Conservation (phyloP, 495 filamentous ascomycete species). For the Tuber calosporum region DNA sequence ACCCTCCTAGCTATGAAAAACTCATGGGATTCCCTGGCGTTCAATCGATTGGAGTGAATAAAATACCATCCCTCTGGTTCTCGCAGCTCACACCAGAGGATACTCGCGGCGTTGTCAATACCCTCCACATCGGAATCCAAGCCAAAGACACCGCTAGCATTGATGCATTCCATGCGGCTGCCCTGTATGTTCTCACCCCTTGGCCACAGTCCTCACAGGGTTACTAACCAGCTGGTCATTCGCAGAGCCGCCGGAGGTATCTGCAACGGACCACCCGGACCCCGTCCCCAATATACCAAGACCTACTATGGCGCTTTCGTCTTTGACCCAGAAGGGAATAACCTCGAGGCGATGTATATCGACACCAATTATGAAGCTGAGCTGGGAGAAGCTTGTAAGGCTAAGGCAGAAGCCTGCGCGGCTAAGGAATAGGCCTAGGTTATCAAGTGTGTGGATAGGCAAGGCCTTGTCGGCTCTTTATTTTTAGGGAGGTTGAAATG, state of each 20-base stretch:
- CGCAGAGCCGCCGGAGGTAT: constrained; percentile 7
- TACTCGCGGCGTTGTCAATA: background rate
- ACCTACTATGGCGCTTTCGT: constrained; percentile 17
- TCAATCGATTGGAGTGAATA: background rate
- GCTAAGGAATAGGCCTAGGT: background rate
- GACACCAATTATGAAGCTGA: background rate
- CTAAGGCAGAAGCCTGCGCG: background rate
- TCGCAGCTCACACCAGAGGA: background rate
- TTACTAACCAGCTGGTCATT: background rate
- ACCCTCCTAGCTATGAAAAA: background rate
- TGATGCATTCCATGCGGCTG: constrained; percentile 11
- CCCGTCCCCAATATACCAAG: constrained; percentile 5
- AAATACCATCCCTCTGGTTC: background rate
- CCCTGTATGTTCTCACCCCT: background rate
- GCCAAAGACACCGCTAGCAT: background rate
- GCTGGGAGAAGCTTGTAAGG: background rate
- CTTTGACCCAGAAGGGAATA: constrained; percentile 10
- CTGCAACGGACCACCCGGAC: constrained; percentile 17
- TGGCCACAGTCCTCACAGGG: background rate
- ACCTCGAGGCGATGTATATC: constrained; percentile 8
- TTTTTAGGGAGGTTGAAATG: background rate
- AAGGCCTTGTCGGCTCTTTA: background rate
- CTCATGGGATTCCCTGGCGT: background rate
- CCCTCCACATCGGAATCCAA: constrained; percentile 7
- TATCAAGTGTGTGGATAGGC: background rate